Evolutionary conservation across 148 eudicot genomes (phyloP).

Genomic region (Camellia granthamiana): DNA sequence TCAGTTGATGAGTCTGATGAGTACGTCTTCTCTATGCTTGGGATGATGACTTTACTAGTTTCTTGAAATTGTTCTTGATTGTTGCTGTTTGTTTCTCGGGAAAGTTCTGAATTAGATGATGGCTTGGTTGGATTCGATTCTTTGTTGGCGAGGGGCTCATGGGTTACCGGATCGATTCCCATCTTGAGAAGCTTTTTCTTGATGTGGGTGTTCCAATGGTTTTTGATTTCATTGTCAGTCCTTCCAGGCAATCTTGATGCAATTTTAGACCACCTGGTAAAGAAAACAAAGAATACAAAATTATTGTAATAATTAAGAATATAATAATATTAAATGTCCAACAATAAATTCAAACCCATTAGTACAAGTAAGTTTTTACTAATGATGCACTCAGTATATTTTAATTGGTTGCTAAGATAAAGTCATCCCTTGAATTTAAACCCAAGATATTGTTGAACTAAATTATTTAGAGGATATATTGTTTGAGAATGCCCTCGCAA

Average conservation of each 20-base stretch:
- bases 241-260: slow-evolving; percentile 89
- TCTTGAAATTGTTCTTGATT: not conserved
- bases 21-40: slow-evolving; percentile 17
- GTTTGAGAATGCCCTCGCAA: not conserved
- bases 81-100: not conserved
- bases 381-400: not conserved
- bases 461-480: not conserved
- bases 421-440: slow-evolving; percentile 10
- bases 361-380: not conserved
- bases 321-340: not conserved
- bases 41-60: not conserved
- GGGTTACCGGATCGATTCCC: slow-evolving; percentile 94
- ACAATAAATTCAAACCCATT: not conserved
- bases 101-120: slow-evolving; percentile 7
- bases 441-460: not conserved
- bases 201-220: slow-evolving; percentile 96
- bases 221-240: slow-evolving; percentile 92
- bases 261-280: slow-evolving; percentile 85
- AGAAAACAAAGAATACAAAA: not conserved
- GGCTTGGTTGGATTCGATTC: slow-evolving; percentile 17
- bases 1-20: slow-evolving; percentile 33
- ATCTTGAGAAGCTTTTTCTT: slow-evolving; percentile 89
- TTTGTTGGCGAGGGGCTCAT: slow-evolving; percentile 55
- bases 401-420: not conserved
- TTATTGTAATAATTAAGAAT: not conserved